Evolutionary conservation across 208 protist genomes (phyloP), one percentile per base, ranked within the genome.

Genomic region (Acanthamoeba triangularis): DNA sequence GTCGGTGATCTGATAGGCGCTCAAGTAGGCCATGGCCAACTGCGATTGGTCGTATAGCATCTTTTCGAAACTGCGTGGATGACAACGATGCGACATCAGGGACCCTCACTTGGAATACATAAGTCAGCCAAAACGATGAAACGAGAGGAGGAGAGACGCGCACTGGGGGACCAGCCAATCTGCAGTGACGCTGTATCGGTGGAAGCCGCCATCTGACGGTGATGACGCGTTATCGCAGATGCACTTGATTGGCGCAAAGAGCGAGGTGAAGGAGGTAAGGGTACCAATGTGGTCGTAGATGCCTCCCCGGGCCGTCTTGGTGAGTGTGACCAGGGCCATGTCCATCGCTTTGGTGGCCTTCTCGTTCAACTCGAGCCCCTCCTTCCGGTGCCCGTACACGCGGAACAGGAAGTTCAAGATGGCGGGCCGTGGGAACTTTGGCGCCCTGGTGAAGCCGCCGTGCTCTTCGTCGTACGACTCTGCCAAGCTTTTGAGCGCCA

Each of bases 11-110:
- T 94, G 92, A 37, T 94, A 96, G n/a, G 95, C 95, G 14, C 52
- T 85, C 69, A 94, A 18, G 33, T 96, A 96, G 20, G 76, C 33
- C 20, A 82, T 25, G 16, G 52, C 35, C 14, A 97, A 28, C 80
- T 94, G 96, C 35, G 92, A 88, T 54, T 97, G 87, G 35, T 97
- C 96, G 67, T 97, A 97, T 33, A 96, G n/a, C 92, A 95, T 95
- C 76, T 95, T 95, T 33, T 95, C 92, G 56, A 95, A 95, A 41
- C 67, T 82, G 35, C 30, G 23, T 28, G 80, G 6, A 54, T 1
- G 0, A 88, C 2, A 88, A n/a, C n/a, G 0, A 37, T 63, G 78
- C 7, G 49, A n/a, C 33, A n/a, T n/a, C n/a, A n/a, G n/a, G n/a
- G n/a, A n/a, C n/a, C n/a, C n/a, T n/a, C n/a, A n/a, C n/a, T n/a